Conservation (phyloP, 2,329 filamentous ascomycete genomes). For the Phyllosticta citrichinensis region DNA sequence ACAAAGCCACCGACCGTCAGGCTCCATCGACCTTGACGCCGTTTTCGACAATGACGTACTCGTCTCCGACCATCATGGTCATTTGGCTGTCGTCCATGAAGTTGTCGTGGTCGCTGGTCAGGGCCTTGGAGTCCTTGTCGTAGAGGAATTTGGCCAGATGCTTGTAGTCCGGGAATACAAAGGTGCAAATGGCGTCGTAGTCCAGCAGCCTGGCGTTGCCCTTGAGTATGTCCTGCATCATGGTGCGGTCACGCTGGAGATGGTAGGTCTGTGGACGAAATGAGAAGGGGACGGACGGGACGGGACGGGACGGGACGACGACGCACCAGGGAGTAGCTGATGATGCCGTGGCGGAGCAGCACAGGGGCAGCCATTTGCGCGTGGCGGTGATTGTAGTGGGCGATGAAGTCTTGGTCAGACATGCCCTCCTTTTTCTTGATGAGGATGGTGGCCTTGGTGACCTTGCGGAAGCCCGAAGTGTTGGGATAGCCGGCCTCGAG, state of each 20-base stretch:
- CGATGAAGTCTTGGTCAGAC: slow-evolving; percentile 34
- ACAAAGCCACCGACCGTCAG: not conserved
- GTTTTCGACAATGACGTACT: slow-evolving; percentile 31
- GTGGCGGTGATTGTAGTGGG: slow-evolving; percentile 37
- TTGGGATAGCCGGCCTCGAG: slow-evolving; percentile 36
- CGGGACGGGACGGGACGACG: not conserved
- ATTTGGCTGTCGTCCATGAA: slow-evolving; percentile 32
- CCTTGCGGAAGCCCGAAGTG: slow-evolving; percentile 36
- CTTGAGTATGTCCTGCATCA: slow-evolving; percentile 36
- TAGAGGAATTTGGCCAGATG: slow-evolving; percentile 38
- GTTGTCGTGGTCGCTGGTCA: slow-evolving; percentile 27
- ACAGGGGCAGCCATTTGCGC: slow-evolving; percentile 35
- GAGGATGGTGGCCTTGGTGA: slow-evolving; percentile 36
- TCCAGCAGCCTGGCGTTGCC: slow-evolving; percentile 34
- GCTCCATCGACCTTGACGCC: slow-evolving; percentile 20
- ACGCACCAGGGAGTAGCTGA: slow-evolving; percentile 36
- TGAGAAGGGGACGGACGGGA: slow-evolving; percentile 1
- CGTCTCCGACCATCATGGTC: slow-evolving; percentile 39
- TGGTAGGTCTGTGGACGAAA: slow-evolving; percentile 31
- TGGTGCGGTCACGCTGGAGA: slow-evolving; percentile 33
- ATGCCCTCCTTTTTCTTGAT: slow-evolving; percentile 38
- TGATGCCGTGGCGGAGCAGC: slow-evolving; percentile 33
- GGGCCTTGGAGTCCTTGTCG: slow-evolving; percentile 34
- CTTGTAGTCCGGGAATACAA: slow-evolving; percentile 37
- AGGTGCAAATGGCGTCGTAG: slow-evolving; percentile 40